Evolutionary conservation across 2,329 filamentous ascomycete species (phyloP).

Genomic region (Claviceps arundinis): DNA sequence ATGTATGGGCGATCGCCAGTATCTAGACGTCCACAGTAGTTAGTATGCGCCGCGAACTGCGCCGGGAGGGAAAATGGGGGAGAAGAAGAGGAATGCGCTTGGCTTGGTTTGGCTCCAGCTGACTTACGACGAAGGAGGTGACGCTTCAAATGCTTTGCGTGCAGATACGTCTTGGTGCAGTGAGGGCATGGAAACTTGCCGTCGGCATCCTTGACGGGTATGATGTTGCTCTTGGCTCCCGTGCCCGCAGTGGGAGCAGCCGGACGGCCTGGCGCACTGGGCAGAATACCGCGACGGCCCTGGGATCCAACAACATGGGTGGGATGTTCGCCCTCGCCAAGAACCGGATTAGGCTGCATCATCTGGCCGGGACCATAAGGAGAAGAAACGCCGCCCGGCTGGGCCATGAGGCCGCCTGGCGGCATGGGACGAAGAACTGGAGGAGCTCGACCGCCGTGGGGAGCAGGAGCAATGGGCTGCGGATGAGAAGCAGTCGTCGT

Average conservation of each 20-base stretch:
- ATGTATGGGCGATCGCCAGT: constrained; percentile 97
- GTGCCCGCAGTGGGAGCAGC: constrained; percentile 60
- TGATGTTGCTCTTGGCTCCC: constrained; percentile 64
- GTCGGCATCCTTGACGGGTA: constrained; percentile 89
- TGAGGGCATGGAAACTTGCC: constrained; percentile 97
- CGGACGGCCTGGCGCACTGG: constrained; percentile 76
- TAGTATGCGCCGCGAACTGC: constrained; percentile 14
- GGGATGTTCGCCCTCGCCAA: constrained; percentile 49
- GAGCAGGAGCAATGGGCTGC: constrained; percentile 64
- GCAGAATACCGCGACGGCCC: constrained; percentile 79
- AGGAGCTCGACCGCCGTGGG: constrained; percentile 41
- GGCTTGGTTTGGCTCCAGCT: background rate
- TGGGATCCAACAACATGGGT: constrained; percentile 93
- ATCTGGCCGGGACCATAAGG: constrained; percentile 47
- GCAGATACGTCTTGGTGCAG: constrained; percentile 95
- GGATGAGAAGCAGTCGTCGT: constrained; percentile 56
- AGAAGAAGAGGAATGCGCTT: background rate
- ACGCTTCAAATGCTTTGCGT: constrained; percentile 94
- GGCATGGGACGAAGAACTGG: constrained; percentile 59
- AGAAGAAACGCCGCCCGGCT: constrained; percentile 37
- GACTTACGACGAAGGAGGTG: constrained; percentile 90
- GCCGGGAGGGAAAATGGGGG: background rate
- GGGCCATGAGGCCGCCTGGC: constrained; percentile 48
- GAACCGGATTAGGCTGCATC: constrained; percentile 43
- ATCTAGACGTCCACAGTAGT: constrained; percentile 42